Evolutionary conservation across 805 yeast species (phyloP).

Genomic region (Saturnispora diversa): DNA sequence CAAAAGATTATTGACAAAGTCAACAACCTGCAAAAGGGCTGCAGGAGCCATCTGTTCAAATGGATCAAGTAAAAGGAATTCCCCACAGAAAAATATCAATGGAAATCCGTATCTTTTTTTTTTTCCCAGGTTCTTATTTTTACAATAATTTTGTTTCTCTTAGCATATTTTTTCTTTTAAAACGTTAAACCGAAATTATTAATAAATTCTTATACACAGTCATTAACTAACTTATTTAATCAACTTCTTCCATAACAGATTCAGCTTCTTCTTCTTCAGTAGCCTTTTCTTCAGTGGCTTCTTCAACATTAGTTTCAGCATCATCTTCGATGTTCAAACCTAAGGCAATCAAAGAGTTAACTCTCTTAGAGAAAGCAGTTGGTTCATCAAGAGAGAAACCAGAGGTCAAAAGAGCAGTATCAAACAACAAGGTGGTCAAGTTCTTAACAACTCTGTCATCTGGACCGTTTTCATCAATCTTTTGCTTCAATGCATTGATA

Average conservation of each 20-base stretch:
- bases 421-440: constrained; percentile 90
- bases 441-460: constrained; percentile 98
- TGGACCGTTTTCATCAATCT: constrained; percentile 95
- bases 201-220: neutral
- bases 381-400: constrained; percentile 99
- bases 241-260: constrained; percentile 99
- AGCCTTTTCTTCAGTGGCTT: constrained; percentile 28
- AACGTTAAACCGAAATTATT: neutral
- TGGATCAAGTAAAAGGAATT: no score
- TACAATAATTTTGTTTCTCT: neutral
- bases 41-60: no score
- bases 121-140: neutral
- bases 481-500: constrained; percentile 89
- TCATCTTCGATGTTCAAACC: constrained; percentile 92
- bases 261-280: constrained; percentile 49
- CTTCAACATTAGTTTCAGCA: constrained; percentile 31
- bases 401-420: constrained; percentile 96
- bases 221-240: constrained; percentile 41
- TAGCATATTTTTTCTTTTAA: neutral
- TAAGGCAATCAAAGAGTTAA: constrained; percentile 94
- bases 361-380: constrained; percentile 92
- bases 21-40: no score
- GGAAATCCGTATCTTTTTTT: constrained; percentile 1
- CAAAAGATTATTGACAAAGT: no score
- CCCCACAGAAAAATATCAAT: neutral